These are phyloP conservation scores for Blastomyces parvus DNA, from an alignment of 2,329 filamentous ascomycete genomes.

Conservation along the genomic window DNA sequence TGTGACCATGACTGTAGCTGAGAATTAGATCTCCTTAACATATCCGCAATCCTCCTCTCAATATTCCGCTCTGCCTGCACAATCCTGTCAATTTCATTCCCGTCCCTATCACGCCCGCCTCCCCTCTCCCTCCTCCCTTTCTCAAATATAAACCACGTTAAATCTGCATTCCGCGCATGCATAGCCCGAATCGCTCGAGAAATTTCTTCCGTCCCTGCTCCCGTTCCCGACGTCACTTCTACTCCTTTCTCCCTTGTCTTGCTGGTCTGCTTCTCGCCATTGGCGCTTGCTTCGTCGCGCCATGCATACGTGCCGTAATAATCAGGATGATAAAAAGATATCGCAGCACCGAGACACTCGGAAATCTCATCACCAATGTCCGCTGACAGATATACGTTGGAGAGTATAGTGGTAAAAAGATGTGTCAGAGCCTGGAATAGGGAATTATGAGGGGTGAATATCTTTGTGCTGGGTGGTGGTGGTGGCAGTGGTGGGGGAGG, in stretches of 20 bases:
- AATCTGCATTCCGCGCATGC: constrained; percentile 34
- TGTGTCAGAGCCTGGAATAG: constrained; percentile 31
- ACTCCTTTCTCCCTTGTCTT: constrained; percentile 17
- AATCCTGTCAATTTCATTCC: neutral
- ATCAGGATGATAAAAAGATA: constrained; percentile 27
- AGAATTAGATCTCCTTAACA: neutral
- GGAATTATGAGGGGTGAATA: constrained; percentile 32
- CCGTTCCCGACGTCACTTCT: constrained; percentile 21
- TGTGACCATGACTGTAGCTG: neutral
- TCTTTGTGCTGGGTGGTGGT: constrained; percentile 17
- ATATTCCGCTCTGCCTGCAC: neutral
- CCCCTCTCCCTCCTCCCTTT: constrained; percentile 7
- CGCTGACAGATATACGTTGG: constrained; percentile 31
- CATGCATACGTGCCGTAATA: constrained; percentile 25
- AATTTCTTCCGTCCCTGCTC: constrained; percentile 15
- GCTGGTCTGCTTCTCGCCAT: constrained; percentile 10
- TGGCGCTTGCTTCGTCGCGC: neutral
- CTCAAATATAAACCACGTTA: constrained; percentile 35
- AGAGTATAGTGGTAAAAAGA: constrained; percentile 33
- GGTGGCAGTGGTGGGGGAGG: constrained; percentile 15
- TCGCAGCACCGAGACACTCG: constrained; percentile 30
- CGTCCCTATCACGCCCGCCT: neutral
- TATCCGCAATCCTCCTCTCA: constrained; percentile 9
- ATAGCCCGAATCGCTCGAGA: constrained; percentile 28
- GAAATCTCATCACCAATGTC: constrained; percentile 35